A percentile compares a stretch with the other conserved stretches of the same genome.
phyloP scores from a whole-genome alignment of 148 eudicot genomes.

The Nepenthes mirabilis region DNA sequence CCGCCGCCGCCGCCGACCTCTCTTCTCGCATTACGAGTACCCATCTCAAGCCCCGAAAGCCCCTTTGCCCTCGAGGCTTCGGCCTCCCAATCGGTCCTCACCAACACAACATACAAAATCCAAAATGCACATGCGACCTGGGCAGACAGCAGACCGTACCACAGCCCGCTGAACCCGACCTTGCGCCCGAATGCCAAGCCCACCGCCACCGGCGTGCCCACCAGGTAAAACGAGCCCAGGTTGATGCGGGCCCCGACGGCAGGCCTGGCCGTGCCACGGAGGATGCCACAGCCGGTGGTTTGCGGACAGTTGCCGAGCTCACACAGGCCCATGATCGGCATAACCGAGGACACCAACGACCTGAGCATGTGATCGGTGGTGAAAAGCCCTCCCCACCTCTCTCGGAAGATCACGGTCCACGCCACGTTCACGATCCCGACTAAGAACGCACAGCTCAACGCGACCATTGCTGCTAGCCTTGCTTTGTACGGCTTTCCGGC shows the following conservation, averaged over 20 bases:
- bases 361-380: constrained; percentile 51
- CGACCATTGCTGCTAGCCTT: constrained; percentile 74
- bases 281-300: constrained; percentile 89
- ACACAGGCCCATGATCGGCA: constrained; percentile 85
- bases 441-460: constrained; percentile 56
- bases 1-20: not conserved
- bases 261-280: constrained; percentile 84
- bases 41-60: constrained; percentile 25
- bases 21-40: constrained; percentile 3
- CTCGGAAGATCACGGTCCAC: constrained; percentile 58
- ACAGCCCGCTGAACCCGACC: constrained; percentile 68
- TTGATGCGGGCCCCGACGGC: constrained; percentile 79
- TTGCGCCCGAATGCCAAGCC: constrained; percentile 55
- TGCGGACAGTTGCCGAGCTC: constrained; percentile 98
- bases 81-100: constrained; percentile 69
- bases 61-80: constrained; percentile 58
- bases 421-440: constrained; percentile 52
- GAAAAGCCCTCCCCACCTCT: constrained; percentile 65
- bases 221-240: constrained; percentile 71
- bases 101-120: constrained; percentile 41
- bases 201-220: constrained; percentile 83
- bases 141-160: constrained; percentile 83
- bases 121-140: constrained; percentile 63
- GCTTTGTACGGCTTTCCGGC: constrained; percentile 92
- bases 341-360: constrained; percentile 58